A percentile compares a stretch with the other conserved stretches of the same genome.
phyloP scores from a whole-genome alignment of 2,329 filamentous ascomycete genomes.

The Bipolaris sorokiniana region DNA sequence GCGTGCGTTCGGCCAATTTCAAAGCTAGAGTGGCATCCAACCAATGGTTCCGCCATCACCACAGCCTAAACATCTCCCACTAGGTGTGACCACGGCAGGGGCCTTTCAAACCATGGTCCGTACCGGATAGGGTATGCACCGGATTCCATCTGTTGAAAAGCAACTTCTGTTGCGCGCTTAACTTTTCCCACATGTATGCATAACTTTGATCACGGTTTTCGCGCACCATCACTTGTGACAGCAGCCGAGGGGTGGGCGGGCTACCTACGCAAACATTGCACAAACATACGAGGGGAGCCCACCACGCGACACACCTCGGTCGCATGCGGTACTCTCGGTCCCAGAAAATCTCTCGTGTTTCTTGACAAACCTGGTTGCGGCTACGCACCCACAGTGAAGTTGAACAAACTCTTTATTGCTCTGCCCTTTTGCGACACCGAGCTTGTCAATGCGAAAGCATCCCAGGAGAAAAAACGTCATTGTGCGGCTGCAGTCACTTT shows the following conservation, averaged over 20 bases:
- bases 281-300: constrained; percentile 4
- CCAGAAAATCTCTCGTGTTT: constrained; percentile 13
- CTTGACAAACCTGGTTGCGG: constrained; percentile 16
- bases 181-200: constrained; percentile 1
- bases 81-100: constrained; percentile 4
- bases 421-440: constrained; percentile 10
- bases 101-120: constrained; percentile 25
- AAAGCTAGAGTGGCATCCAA: constrained; percentile 10
- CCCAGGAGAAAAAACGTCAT: constrained; percentile 5
- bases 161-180: constrained; percentile 5
- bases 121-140: constrained; percentile 16
- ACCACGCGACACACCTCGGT: constrained; percentile 9
- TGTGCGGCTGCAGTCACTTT: constrained; percentile 4
- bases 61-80: constrained; percentile 8
- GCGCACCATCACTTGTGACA: constrained; percentile 11
- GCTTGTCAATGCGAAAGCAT: background rate
- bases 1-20: constrained; percentile 21
- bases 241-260: constrained; percentile 15
- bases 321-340: constrained; percentile 13
- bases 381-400: constrained; percentile 11
- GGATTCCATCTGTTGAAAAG: constrained; percentile 9
- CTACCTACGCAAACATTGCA: constrained; percentile 24
- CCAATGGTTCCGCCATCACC: constrained; percentile 8
- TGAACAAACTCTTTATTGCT: background rate
- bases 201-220: constrained; percentile 7